Conservation (phyloP, 768 basidiomycete species). For the Russula vinacea region DNA sequence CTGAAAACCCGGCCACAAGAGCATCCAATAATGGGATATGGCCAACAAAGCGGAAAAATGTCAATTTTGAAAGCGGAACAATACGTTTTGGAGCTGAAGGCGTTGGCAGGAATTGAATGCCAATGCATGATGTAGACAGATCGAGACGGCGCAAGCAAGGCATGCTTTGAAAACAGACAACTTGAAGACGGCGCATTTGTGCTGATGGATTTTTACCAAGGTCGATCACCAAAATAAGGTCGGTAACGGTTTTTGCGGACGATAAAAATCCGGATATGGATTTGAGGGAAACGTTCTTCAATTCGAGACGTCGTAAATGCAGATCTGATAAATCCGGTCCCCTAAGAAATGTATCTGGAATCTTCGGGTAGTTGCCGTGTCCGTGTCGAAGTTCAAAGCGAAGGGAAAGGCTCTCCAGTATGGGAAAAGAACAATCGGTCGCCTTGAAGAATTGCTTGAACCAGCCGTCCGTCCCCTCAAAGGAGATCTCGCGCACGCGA, state of each 20-base stretch:
- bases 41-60: not conserved
- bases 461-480: not conserved
- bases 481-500: not conserved
- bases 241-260: not conserved
- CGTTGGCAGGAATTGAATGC: not conserved
- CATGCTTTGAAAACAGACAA: not conserved
- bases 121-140: not conserved
- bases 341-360: not conserved
- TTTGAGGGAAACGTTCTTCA: not conserved
- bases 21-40: not conserved
- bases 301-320: not conserved
- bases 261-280: not conserved
- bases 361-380: no score
- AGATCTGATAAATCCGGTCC: not conserved
- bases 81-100: no score
- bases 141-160: not conserved
- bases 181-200: not conserved
- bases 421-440: not conserved
- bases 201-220: no score
- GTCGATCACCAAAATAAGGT: not conserved
- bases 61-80: not conserved
- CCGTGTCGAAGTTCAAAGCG: accelerated
- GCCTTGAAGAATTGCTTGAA: not conserved
- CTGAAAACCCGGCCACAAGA: not conserved
- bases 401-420: conserved; percentile 5